Percentiles rank a stretch among this genome's conserved stretches.
Conservation (phyloP, 805 yeast species). For the Lipomyces spencermartinsiae region DNA sequence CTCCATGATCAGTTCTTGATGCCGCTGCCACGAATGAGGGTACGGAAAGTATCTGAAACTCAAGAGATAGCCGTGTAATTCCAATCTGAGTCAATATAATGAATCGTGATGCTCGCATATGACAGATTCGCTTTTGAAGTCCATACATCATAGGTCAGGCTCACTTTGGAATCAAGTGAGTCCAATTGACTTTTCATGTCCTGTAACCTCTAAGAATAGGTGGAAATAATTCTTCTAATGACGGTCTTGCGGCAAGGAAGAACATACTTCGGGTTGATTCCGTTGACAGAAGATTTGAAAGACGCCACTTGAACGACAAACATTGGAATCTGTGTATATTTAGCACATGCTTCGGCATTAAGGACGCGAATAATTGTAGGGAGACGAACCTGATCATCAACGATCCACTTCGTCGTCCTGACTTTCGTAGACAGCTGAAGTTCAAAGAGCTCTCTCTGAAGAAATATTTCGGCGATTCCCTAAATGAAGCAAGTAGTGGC, state of each 20-base stretch:
- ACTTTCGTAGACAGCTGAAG: not conserved
- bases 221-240: not conserved
- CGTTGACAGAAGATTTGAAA: not conserved
- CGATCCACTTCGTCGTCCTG: constrained; percentile 8
- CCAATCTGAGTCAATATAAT: too few relatives aligned
- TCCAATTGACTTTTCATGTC: too few relatives aligned
- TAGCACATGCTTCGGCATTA: not conserved
- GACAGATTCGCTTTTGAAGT: too few relatives aligned
- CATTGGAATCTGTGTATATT: not conserved
- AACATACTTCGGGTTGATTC: not conserved
- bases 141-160: too few relatives aligned
- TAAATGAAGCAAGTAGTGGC: constrained; percentile 7
- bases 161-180: too few relatives aligned
- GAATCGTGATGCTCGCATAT: too few relatives aligned
- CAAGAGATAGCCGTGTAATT: too few relatives aligned
- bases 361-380: not conserved
- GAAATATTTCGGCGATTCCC: not conserved
- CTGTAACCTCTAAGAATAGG: not conserved
- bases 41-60: too few relatives aligned
- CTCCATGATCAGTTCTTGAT: too few relatives aligned
- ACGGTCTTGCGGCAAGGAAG: not conserved
- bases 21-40: too few relatives aligned
- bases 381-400: constrained; percentile 4
- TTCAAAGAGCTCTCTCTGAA: not conserved
- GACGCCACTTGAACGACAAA: constrained; percentile 2